Evolutionary conservation across 164 flowering plant species (phyloP).

Genomic region (Dillenia turbinata): DNA sequence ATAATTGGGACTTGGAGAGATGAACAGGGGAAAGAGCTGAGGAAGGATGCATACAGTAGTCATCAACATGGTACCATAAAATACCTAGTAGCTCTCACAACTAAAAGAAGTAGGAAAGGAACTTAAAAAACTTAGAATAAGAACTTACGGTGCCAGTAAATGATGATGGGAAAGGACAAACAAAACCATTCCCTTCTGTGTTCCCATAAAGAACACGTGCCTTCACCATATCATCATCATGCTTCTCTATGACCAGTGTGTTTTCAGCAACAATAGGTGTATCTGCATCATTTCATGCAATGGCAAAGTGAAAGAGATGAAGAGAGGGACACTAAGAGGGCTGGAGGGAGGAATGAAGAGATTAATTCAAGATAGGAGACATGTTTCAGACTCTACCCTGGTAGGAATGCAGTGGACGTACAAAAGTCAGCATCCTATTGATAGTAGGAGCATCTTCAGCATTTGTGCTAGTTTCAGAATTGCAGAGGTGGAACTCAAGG

Average conservation of each 20-base stretch:
- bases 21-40: too few species aligned
- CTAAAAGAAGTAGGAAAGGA: not conserved
- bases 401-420: not conserved
- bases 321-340: not conserved
- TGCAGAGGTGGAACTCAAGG: conserved; percentile 5
- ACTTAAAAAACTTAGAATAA: not conserved
- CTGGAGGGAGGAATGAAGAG: not conserved
- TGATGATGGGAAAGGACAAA: not conserved
- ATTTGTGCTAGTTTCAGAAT: not conserved
- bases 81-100: not conserved
- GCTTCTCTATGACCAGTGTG: conserved; percentile 14
- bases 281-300: conserved; percentile 3
- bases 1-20: too few species aligned
- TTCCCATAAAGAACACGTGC: conserved; percentile 7
- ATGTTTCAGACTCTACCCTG: conserved; percentile 10
- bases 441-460: not conserved
- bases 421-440: conserved; percentile 15
- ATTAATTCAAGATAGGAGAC: not conserved
- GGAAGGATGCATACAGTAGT: too few species aligned
- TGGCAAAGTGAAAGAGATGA: not conserved
- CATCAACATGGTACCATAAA: not conserved
- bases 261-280: not conserved
- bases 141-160: conserved; percentile 19
- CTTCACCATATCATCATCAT: conserved; percentile 10
- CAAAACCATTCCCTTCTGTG: conserved; percentile 4